phyloP scores from a whole-genome alignment of 2,329 filamentous ascomycete species.

The Sporothrix euskadiensis region DNA sequence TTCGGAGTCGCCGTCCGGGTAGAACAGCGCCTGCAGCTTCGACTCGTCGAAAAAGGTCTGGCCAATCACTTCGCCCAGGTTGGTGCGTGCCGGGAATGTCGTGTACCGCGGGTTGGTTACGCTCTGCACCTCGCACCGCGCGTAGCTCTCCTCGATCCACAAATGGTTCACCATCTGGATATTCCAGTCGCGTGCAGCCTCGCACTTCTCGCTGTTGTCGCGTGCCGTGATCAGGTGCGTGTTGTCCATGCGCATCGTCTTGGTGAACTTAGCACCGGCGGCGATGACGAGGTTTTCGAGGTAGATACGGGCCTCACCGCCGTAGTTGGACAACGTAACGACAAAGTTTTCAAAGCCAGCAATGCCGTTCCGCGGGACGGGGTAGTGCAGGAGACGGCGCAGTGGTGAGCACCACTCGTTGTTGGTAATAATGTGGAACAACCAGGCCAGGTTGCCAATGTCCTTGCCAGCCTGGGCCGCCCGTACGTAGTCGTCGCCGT shows the following conservation, averaged over 20 bases:
- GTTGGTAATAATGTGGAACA: slow-evolving; percentile 86
- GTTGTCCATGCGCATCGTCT: slow-evolving; percentile 92
- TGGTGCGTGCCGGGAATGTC: slow-evolving; percentile 84
- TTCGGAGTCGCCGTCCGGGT: slow-evolving; percentile 53
- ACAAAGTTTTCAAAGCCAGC: slow-evolving; percentile 73
- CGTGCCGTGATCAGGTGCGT: slow-evolving; percentile 94
- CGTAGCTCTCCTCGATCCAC: slow-evolving; percentile 97
- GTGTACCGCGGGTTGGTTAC: slow-evolving; percentile 75
- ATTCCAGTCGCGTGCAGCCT: slow-evolving; percentile 88
- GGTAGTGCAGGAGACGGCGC: slow-evolving; percentile 84
- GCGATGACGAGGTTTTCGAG: slow-evolving; percentile 88
- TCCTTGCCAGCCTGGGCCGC: slow-evolving; percentile 77
- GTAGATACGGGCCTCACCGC: slow-evolving; percentile 88
- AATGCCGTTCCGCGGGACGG: slow-evolving; percentile 73
- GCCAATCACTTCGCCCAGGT: slow-evolving; percentile 88
- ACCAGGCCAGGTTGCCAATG: slow-evolving; percentile 90
- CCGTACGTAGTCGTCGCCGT: slow-evolving; percentile 72
- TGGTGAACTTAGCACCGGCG: slow-evolving; percentile 84
- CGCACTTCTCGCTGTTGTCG: slow-evolving; percentile 86
- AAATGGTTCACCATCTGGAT: slow-evolving; percentile 89
- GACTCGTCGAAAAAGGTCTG: slow-evolving; percentile 76
- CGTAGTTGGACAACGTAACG: slow-evolving; percentile 95
- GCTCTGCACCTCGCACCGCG: slow-evolving; percentile 75
- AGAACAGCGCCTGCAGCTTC: slow-evolving; percentile 65
- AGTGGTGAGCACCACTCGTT: slow-evolving; percentile 87